A percentile compares a stretch with the other conserved stretches of the same genome.
Conservation (phyloP, 805 yeast species). For the Candida succiphila region DNA sequence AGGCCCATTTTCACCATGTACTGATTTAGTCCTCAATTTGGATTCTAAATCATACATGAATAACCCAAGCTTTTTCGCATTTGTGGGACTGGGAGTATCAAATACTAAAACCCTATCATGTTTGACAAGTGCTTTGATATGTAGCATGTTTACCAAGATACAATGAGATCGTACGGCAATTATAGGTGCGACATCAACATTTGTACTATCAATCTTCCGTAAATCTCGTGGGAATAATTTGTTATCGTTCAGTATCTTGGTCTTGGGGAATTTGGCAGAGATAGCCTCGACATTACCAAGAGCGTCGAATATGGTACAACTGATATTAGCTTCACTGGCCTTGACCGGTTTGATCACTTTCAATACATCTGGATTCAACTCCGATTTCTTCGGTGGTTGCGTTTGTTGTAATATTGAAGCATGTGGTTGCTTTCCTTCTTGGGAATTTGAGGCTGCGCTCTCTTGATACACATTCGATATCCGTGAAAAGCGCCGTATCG, state of each 20-base stretch:
- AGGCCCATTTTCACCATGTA: constrained; percentile 21
- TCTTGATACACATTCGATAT: background rate
- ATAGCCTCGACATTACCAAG: constrained; percentile 62
- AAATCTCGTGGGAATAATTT: constrained; percentile 79
- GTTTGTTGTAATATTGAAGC: too few species aligned
- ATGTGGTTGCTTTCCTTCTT: constrained; percentile 1
- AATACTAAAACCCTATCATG: constrained; percentile 73
- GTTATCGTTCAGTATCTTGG: constrained; percentile 60
- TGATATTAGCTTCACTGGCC: constrained; percentile 43
- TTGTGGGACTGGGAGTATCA: constrained; percentile 56
- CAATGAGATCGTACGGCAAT: constrained; percentile 72
- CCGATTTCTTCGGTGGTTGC: background rate
- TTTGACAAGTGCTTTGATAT: constrained; percentile 84
- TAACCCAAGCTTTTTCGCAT: constrained; percentile 62
- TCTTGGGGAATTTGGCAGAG: constrained; percentile 64
- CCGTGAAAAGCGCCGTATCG: too few species aligned
- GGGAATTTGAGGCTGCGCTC: background rate
- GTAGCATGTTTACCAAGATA: constrained; percentile 72
- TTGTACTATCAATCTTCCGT: constrained; percentile 68
- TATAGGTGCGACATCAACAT: constrained; percentile 79
- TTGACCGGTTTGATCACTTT: constrained; percentile 29
- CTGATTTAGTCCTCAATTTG: constrained; percentile 39
- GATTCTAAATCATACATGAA: constrained; percentile 79
- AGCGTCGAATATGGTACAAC: constrained; percentile 74
- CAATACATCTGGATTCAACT: constrained; percentile 3